Percentiles rank a stretch among this genome's conserved stretches.
Evolutionary conservation across 805 yeast species (phyloP).

Genomic region (Yamadazyma scolyti): DNA sequence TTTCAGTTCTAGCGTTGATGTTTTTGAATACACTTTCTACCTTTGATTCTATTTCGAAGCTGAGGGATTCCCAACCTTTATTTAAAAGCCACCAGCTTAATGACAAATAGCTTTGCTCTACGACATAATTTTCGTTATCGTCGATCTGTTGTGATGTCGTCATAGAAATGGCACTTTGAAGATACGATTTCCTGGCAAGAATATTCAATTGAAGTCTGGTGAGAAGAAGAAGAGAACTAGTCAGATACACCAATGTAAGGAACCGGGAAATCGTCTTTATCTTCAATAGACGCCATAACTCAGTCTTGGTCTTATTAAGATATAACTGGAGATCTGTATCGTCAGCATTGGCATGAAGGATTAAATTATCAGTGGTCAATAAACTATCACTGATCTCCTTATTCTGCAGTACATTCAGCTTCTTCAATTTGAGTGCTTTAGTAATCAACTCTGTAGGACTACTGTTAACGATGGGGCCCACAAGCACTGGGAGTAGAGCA

Average conservation of each 20-base stretch:
- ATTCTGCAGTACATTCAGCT: slow-evolving; percentile 21
- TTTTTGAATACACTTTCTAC: slow-evolving; percentile 60
- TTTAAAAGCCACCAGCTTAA: slow-evolving; percentile 93
- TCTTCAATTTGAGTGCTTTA: slow-evolving; percentile 60
- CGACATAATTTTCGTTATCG: slow-evolving; percentile 42
- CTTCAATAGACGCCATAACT: slow-evolving; percentile 84
- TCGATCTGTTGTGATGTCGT: slow-evolving; percentile 42
- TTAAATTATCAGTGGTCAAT: slow-evolving; percentile 40
- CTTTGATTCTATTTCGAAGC: slow-evolving; percentile 47
- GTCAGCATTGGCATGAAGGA: slow-evolving; percentile 17
- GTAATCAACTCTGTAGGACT: slow-evolving; percentile 75
- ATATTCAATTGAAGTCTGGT: slow-evolving; percentile 85
- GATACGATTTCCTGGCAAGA: slow-evolving; percentile 79
- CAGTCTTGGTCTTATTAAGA: slow-evolving; percentile 31
- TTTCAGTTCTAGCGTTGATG: slow-evolving; percentile 69
- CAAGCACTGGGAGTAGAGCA: slow-evolving; percentile 75
- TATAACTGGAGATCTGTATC: slow-evolving; percentile 20
- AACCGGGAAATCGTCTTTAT: slow-evolving; percentile 69
- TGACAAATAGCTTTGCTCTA: slow-evolving; percentile 80
- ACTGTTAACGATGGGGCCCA: slow-evolving; percentile 56
- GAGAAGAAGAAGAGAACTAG: slow-evolving; percentile 67
- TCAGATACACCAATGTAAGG: slow-evolving; percentile 64
- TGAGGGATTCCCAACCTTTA: slow-evolving; percentile 70
- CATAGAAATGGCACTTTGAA: slow-evolving; percentile 70
- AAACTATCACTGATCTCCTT: slow-evolving; percentile 40